Evolutionary conservation across 345 rosid genomes (phyloP).

Genomic region (Arabis hirsuta): DNA sequence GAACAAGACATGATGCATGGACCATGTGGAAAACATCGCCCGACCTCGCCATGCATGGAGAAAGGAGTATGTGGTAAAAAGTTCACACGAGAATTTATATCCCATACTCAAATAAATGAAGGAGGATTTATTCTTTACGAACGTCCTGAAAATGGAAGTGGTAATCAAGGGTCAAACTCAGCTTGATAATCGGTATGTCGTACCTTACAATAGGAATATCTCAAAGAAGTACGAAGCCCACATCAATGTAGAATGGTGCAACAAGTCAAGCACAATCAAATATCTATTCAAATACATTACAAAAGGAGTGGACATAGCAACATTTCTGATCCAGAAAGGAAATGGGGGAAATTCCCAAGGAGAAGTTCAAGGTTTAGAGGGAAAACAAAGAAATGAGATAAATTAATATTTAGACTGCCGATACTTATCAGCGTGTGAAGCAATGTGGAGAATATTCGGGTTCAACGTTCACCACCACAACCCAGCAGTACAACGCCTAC

Average conservation of each 20-base stretch:
- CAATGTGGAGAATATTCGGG: neutral
- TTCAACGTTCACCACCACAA: neutral
- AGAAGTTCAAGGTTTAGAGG: too few relatives aligned
- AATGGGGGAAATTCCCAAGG: neutral
- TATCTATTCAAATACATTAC: neutral
- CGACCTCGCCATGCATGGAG: neutral
- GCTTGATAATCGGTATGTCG: neutral
- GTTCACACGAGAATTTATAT: neutral
- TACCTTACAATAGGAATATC: neutral
- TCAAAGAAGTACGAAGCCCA: neutral
- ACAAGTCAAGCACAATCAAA: neutral
- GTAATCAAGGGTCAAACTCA: neutral
- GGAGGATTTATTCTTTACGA: neutral
- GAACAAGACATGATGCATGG: too few relatives aligned
- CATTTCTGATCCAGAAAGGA: neutral
- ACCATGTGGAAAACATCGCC: neutral
- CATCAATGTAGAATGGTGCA: neutral
- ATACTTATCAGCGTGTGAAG: neutral
- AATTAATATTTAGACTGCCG: neutral
- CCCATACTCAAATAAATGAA: neutral
- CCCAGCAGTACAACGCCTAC: neutral
- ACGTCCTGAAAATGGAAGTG: neutral
- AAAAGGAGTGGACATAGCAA: neutral
- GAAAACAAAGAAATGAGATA: neutral
- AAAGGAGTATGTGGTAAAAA: neutral